Evolutionary conservation across 1,284 basidiomycete species (phyloP).

Genomic region (Boletus smithii): DNA sequence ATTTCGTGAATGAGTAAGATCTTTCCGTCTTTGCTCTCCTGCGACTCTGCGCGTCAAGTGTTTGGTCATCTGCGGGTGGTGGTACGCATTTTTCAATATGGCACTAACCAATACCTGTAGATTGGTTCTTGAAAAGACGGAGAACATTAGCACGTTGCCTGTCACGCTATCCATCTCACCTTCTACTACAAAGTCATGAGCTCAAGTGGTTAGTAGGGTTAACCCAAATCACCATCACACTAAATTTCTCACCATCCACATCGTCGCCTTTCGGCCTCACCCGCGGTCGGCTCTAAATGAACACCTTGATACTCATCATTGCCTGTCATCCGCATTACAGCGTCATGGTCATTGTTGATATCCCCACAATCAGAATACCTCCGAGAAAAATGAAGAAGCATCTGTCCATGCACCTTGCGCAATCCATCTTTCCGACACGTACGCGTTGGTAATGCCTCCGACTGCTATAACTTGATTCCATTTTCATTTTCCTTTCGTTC

Average conservation of each 20-base stretch:
- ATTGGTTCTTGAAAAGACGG: conserved; percentile 11
- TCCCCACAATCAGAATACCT: neutral
- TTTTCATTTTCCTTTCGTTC: neutral
- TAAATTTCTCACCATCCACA: no score
- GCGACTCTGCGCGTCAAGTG: neutral
- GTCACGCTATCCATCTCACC: conserved; percentile 9
- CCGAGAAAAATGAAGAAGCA: no score
- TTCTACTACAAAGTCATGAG: conserved; percentile 18
- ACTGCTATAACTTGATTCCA: neutral
- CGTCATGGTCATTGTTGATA: neutral
- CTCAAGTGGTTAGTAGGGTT: neutral
- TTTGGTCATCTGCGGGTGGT: neutral
- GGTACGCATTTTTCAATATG: neutral
- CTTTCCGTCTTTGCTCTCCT: neutral
- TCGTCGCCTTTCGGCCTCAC: neutral
- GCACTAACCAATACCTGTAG: conserved; percentile 13
- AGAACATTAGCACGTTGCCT: conserved; percentile 10
- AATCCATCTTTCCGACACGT: no score
- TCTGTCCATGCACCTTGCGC: no score
- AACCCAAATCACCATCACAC: neutral
- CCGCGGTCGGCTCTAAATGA: neutral
- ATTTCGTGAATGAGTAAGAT: conserved; percentile 58
- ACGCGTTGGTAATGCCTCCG: neutral
- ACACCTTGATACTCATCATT: neutral
- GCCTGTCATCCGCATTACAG: neutral